Conservation (phyloP, 192 early-diverging fungal genomes). For the Coemansia sp. region DNA sequence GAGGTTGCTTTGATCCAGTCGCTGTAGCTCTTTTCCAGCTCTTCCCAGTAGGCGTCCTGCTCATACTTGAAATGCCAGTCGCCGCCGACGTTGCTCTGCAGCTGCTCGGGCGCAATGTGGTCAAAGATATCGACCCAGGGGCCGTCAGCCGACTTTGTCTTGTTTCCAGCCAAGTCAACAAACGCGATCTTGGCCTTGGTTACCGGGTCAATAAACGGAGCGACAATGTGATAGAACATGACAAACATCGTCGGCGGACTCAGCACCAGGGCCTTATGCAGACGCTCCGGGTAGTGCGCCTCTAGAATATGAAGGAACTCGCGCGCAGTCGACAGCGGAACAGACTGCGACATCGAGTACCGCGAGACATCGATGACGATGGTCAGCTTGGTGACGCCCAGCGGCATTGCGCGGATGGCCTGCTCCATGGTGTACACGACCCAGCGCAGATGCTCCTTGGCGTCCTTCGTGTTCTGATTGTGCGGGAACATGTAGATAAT, state of each 20-base stretch:
- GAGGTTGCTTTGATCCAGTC: neutral
- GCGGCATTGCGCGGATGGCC: constrained; percentile 64
- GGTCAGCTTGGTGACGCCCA: constrained; percentile 65
- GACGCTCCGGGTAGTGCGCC: constrained; percentile 84
- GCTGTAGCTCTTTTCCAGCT: constrained; percentile 28
- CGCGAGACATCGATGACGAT: constrained; percentile 81
- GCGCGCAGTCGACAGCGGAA: constrained; percentile 65
- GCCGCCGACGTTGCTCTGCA: constrained; percentile 72
- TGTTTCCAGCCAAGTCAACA: constrained; percentile 59
- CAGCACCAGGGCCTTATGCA: constrained; percentile 64
- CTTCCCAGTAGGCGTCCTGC: constrained; percentile 67
- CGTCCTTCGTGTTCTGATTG: constrained; percentile 72
- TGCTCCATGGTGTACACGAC: constrained; percentile 80
- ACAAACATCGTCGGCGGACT: constrained; percentile 83
- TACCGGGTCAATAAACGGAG: constrained; percentile 87
- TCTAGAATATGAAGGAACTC: constrained; percentile 77
- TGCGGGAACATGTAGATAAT: constrained; percentile 72
- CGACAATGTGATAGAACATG: constrained; percentile 76
- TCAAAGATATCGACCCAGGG: constrained; percentile 35
- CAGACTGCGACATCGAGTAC: constrained; percentile 59
- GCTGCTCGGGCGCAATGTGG: constrained; percentile 21
- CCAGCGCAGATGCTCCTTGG: constrained; percentile 64
- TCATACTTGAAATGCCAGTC: constrained; percentile 62
- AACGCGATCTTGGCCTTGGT: constrained; percentile 84
- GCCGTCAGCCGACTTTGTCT: constrained; percentile 18